phyloP scores from a whole-genome alignment of 2,329 filamentous ascomycete genomes.

The Metarhizium sp. region DNA sequence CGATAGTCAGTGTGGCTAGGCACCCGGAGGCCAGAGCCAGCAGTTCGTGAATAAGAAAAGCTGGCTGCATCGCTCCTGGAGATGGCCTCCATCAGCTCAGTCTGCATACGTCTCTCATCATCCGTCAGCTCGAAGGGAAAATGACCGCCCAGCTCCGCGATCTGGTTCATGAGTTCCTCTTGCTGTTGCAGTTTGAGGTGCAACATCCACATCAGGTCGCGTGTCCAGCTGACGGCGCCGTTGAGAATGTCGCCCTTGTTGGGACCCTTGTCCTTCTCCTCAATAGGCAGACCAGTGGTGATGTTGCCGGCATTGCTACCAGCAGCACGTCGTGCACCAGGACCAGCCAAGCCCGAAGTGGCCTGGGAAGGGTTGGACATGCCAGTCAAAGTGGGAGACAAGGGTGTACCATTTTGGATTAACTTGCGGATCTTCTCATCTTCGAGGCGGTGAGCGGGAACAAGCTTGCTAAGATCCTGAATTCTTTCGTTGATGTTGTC shows the following conservation, averaged over 20 bases:
- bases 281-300: conserved; percentile 82
- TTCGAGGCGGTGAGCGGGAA: conserved; percentile 84
- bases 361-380: conserved; percentile 62
- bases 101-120: conserved; percentile 92
- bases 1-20: conserved; percentile 89
- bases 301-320: conserved; percentile 67
- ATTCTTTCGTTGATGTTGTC: conserved; percentile 99
- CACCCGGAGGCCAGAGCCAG: conserved; percentile 79
- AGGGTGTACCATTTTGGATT: conserved; percentile 80
- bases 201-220: conserved; percentile 95
- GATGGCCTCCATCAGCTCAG: conserved; percentile 80
- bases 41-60: conserved; percentile 77
- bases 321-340: conserved; percentile 70
- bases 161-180: conserved; percentile 70
- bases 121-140: conserved; percentile 80
- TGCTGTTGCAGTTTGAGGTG: conserved; percentile 85
- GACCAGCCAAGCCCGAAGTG: conserved; percentile 80
- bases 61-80: conserved; percentile 65
- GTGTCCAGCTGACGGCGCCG: conserved; percentile 91
- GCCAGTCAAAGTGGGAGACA: conserved; percentile 73
- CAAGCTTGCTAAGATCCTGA: conserved; percentile 87
- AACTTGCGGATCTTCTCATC: conserved; percentile 97
- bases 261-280: conserved; percentile 97
- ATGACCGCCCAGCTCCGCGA: conserved; percentile 61
- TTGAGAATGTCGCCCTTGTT: conserved; percentile 99